Evolutionary conservation across 495 filamentous ascomycete genomes (phyloP).

Genomic region (Trichocladium uniseriatum): DNA sequence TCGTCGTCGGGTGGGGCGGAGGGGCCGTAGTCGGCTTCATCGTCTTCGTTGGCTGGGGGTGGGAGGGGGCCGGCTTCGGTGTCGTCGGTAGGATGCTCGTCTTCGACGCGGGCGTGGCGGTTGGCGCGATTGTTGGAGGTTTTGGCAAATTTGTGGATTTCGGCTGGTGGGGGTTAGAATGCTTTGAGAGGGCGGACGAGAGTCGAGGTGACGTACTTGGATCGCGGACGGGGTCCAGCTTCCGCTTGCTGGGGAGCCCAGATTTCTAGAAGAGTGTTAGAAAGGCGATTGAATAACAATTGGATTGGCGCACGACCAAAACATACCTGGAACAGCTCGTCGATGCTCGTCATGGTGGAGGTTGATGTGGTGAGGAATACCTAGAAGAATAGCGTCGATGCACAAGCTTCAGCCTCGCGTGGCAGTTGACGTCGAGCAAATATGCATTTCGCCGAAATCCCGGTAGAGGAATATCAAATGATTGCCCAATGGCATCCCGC

Average conservation of each 20-base stretch:
- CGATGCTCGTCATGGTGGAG: slow-evolving; percentile 59
- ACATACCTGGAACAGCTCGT: slow-evolving; percentile 75
- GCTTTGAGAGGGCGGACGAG: neutral
- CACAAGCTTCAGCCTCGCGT: neutral
- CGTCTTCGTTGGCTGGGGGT: slow-evolving; percentile 25
- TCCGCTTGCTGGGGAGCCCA: slow-evolving; percentile 57
- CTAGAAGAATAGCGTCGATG: neutral
- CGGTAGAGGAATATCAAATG: neutral
- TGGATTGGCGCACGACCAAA: neutral
- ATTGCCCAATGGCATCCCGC: neutral
- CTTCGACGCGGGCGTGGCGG: slow-evolving; percentile 31
- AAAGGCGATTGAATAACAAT: neutral
- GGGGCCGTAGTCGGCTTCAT: slow-evolving; percentile 7
- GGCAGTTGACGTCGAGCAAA: neutral
- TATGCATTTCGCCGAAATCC: neutral
- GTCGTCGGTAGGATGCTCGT: slow-evolving; percentile 52
- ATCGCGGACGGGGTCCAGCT: slow-evolving; percentile 60
- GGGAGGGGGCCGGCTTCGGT: slow-evolving; percentile 42
- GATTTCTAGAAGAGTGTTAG: slow-evolving; percentile 37
- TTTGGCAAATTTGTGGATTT: slow-evolving; percentile 84
- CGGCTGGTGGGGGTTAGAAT: slow-evolving; percentile 37
- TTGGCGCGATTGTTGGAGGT: slow-evolving; percentile 35
- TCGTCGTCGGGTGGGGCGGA: slow-evolving; percentile 38
- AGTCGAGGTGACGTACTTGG: slow-evolving; percentile 47
- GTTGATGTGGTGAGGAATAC: slow-evolving; percentile 3